Evolutionary conservation across 257 asterid species (phyloP).

Genomic region (Asclepias syriaca): DNA sequence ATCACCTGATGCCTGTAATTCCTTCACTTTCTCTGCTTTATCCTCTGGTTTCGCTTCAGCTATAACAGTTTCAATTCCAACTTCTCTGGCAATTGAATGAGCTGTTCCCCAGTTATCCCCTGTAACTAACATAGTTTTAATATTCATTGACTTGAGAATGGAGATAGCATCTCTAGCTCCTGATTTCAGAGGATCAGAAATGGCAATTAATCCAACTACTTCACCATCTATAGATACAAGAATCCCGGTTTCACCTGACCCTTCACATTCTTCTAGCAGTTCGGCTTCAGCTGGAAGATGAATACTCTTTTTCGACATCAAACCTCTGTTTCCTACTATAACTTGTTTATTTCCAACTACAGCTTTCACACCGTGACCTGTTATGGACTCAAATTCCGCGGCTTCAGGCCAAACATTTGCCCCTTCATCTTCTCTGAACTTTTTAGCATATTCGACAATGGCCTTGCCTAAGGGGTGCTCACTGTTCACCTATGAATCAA

Average conservation of each 20-base stretch:
- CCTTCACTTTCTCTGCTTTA: conserved; percentile 70
- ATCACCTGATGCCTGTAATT: conserved; percentile 70
- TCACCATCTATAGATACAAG: conserved; percentile 59
- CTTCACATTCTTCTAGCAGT: conserved; percentile 48
- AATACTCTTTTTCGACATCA: conserved; percentile 45
- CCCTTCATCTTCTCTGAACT: conserved; percentile 44
- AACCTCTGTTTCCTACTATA: conserved; percentile 66
- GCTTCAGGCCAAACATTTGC: conserved; percentile 51
- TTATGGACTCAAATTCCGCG: conserved; percentile 51
- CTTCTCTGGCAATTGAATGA: conserved; percentile 63
- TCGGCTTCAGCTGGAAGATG: conserved; percentile 52
- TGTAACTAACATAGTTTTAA: conserved; percentile 54
- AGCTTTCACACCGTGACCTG: conserved; percentile 89
- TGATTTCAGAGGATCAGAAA: conserved; percentile 79
- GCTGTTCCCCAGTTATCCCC: conserved; percentile 94
- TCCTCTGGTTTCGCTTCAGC: conserved; percentile 80
- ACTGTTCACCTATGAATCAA: conserved; percentile 52
- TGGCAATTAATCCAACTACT: conserved; percentile 50
- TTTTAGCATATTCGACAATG: conserved; percentile 51
- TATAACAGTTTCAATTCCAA: conserved; percentile 50
- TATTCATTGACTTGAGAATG: conserved; percentile 58
- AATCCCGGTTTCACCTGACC: conserved; percentile 64
- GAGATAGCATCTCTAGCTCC: conserved; percentile 60
- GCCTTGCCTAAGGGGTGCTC: conserved; percentile 92
- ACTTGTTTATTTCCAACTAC: conserved; percentile 57